A percentile compares a stretch with the other conserved stretches of the same genome.
These are phyloP conservation scores for Crithidia fasciculata DNA, from an alignment of 208 protist genomes.

Conservation along the genomic window DNA sequence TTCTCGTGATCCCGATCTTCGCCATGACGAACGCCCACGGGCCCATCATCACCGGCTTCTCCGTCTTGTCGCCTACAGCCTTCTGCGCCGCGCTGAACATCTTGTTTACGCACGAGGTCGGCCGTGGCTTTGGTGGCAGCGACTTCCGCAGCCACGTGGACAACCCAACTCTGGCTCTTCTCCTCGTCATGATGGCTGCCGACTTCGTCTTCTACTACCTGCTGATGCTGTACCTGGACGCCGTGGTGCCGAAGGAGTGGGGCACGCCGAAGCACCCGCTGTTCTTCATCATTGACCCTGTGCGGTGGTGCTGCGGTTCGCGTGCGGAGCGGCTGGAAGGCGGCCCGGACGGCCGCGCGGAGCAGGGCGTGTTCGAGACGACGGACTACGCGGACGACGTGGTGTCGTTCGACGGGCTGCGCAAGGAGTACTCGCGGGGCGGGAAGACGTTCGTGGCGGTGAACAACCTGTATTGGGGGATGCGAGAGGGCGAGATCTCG, in stretches of 20 bases:
- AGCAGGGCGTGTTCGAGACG: constrained; percentile 49
- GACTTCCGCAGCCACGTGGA: constrained; percentile 25
- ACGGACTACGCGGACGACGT: constrained; percentile 20
- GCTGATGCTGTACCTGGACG: constrained; percentile 71
- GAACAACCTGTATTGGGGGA: constrained; percentile 78
- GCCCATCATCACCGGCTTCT: constrained; percentile 28
- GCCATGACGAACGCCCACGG: constrained; percentile 38
- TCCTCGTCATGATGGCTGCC: constrained; percentile 40
- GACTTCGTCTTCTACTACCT: constrained; percentile 65
- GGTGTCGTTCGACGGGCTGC: constrained; percentile 38
- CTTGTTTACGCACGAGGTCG: constrained; percentile 41
- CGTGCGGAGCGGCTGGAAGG: constrained; percentile 17
- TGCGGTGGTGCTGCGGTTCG: constrained; percentile 11
- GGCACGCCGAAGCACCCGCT: constrained; percentile 64
- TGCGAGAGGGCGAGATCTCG: constrained; percentile 70
- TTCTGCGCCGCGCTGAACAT: constrained; percentile 43
- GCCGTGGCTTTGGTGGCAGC: constrained; percentile 34
- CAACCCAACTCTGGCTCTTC: constrained; percentile 21
- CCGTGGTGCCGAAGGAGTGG: constrained; percentile 55
- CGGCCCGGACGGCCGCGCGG: constrained; percentile 28
- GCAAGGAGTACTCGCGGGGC: constrained; percentile 53
- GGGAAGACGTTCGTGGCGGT: constrained; percentile 58
- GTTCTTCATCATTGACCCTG: constrained; percentile 63
- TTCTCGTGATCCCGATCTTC: constrained; percentile 55
- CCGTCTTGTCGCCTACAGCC: constrained; percentile 46